A percentile compares a stretch with the other conserved stretches of the same genome.
These are phyloP conservation scores for Lichenothelia convexa DNA, from an alignment of 495 filamentous ascomycete genomes.

Conservation along the genomic window DNA sequence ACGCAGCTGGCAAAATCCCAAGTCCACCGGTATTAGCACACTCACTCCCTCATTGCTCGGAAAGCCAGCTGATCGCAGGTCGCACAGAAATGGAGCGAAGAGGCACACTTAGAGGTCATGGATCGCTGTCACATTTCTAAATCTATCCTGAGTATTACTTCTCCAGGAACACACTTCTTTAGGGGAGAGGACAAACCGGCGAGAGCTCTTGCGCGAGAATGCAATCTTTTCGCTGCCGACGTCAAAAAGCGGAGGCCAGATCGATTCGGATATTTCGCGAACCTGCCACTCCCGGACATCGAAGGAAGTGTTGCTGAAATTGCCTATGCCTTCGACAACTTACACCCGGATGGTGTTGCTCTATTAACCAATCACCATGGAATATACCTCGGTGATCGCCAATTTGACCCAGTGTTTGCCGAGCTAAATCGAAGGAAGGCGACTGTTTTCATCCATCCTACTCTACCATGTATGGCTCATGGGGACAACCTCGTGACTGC, in stretches of 20 bases:
- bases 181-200: conserved; percentile 18
- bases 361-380: conserved; percentile 30
- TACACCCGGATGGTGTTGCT: conserved; percentile 29
- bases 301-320: conserved; percentile 27
- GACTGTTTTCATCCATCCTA: conserved; percentile 36
- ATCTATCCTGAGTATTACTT: conserved; percentile 33
- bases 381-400: conserved; percentile 30
- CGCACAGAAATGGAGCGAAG: conserved; percentile 23
- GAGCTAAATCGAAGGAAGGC: conserved; percentile 16
- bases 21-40: too few species aligned
- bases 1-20: too few species aligned
- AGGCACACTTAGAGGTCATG: conserved; percentile 31
- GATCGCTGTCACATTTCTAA: conserved; percentile 24
- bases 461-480: conserved; percentile 18
- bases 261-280: conserved; percentile 31
- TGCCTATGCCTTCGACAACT: conserved; percentile 20
- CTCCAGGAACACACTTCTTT: conserved; percentile 29
- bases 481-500: too few species aligned
- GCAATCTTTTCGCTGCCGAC: conserved; percentile 25
- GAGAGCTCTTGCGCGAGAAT: conserved; percentile 15
- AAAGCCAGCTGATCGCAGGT: too few species aligned
- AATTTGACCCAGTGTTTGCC: conserved; percentile 25
- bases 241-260: conserved; percentile 21
- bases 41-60: too few species aligned
- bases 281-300: conserved; percentile 30